Conservation (phyloP, 768 basidiomycete genomes). For the Trichaptum fuscoviolaceum region DNA sequence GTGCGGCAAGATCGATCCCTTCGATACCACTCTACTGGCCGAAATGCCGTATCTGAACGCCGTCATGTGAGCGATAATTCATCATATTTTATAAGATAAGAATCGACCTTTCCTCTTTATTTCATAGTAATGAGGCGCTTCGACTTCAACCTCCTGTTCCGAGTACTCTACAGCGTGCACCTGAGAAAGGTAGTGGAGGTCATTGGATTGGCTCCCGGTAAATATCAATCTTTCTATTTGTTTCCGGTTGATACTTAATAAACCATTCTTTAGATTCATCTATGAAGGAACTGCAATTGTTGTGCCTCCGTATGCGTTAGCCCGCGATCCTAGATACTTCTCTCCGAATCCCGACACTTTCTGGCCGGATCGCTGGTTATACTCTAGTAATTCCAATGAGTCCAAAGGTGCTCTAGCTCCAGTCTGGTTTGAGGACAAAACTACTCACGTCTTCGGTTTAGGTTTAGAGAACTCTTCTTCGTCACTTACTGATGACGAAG, state of each 20-base stretch:
- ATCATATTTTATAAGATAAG: not conserved
- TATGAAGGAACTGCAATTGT: slow-evolving; percentile 36
- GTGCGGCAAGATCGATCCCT: slow-evolving; percentile 25
- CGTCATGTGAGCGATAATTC: slow-evolving; percentile 21
- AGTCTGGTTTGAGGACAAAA: not conserved
- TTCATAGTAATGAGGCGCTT: slow-evolving; percentile 39
- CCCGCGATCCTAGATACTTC: slow-evolving; percentile 43
- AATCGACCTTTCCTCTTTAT: not conserved
- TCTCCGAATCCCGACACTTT: slow-evolving; percentile 35
- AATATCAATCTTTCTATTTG: slow-evolving; percentile 1
- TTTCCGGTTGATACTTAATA: no score
- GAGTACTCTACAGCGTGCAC: slow-evolving; percentile 35
- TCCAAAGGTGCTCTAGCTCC: not conserved
- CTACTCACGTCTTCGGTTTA: no score
- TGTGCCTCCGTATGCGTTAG: slow-evolving; percentile 37
- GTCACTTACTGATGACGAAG: no score
- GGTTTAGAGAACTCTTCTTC: no score
- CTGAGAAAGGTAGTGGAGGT: slow-evolving; percentile 25
- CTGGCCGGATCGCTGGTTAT: slow-evolving; percentile 39
- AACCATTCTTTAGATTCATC: slow-evolving; percentile 27
- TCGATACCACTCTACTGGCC: slow-evolving; percentile 19
- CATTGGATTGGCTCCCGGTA: slow-evolving; percentile 30
- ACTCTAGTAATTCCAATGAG: not conserved
- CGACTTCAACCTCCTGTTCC: slow-evolving; percentile 40
- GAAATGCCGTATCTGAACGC: slow-evolving; percentile 32